A percentile compares a stretch with the other conserved stretches of the same genome.
These are phyloP conservation scores for Aspergillus piperis DNA, from an alignment of 2,329 filamentous ascomycete genomes.

Conservation along the genomic window DNA sequence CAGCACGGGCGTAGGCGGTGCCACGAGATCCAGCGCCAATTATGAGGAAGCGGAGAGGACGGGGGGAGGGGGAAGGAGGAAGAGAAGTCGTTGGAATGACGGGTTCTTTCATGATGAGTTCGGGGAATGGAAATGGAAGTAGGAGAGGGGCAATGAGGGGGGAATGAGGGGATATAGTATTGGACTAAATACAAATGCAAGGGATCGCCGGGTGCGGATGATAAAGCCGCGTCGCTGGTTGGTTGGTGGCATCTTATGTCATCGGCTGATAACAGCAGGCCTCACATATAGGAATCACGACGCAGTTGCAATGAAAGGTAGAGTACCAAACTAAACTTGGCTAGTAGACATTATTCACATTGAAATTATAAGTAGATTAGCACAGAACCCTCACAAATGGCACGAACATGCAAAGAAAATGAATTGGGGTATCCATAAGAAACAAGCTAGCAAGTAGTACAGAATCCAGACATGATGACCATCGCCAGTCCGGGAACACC, in stretches of 20 bases:
- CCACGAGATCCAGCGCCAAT: constrained; percentile 83
- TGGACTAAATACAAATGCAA: not conserved
- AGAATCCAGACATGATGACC: constrained; percentile 12
- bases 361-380: not conserved
- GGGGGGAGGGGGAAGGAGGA: constrained; percentile 5
- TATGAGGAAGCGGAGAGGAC: constrained; percentile 66
- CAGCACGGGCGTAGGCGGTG: constrained; percentile 69
- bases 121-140: not conserved
- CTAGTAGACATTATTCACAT: constrained; percentile 1
- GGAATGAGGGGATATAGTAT: not conserved
- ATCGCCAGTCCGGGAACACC: not conserved
- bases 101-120: constrained; percentile 25
- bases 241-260: not conserved
- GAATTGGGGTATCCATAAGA: constrained; percentile 14
- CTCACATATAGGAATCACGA: not conserved
- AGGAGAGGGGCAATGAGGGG: not conserved
- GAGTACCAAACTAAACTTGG: not conserved
- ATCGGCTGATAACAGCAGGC: not conserved
- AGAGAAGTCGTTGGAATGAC: constrained; percentile 9
- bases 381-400: not conserved
- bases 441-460: constrained; percentile 15
- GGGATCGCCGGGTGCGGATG: not conserved
- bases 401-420: constrained; percentile 4
- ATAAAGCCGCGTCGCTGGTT: constrained; percentile 5
- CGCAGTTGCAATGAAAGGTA: not conserved